Evolutionary conservation across 106 monocot species (phyloP), one percentile per base, ranked within the genome.

Genomic region (Vanilla planifolia): DNA sequence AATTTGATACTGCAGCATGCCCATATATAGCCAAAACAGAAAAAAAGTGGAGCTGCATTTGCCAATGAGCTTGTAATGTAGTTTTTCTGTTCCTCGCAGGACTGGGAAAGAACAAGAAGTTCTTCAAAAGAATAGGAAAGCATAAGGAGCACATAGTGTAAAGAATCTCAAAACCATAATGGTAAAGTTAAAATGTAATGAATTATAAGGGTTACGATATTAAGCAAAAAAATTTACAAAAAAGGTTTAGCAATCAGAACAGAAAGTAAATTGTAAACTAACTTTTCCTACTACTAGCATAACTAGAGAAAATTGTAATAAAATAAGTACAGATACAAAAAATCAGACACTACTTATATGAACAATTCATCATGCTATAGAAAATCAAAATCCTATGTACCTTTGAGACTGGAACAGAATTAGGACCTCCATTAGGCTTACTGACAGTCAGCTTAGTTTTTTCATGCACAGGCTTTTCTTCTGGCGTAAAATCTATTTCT

Each of bases 401-500:
- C 57, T 57, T 57, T 33, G 57, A 35, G 10, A 35, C 1, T 19
- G 33, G 20, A 57, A 21, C 34, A 34, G 57, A 35, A 2, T 7
- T 21, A 57, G 8, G 14, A 3, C 9, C 20, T 6, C 20, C 57
- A 3, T 57, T 57, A 19, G 21, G 20, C 34, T 17, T 34, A 57
- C 7, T 13, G 9, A 36, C 20, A 48, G 30, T 21, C 30, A 25
- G 32, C 39, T 67, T 62, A 22, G 24, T 20, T 39, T 70, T 71
- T 7, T 55, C 46, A 35, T 55, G 44, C 10, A 42, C 46, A 28
- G 44, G 40, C 16, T 33, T 62, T 2, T 55, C 55, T n/a, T 7
- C 55, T 55, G 55, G 42, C 52, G 26, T 61, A 36, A 46, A 39
- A 59, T 65, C 16, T 19, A 51, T n/a, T 37, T 73, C 65, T 25